Percentiles rank a stretch among this genome's conserved stretches.
phyloP scores from a whole-genome alignment of 2,329 filamentous ascomycete genomes.

The Penicillium paneum region DNA sequence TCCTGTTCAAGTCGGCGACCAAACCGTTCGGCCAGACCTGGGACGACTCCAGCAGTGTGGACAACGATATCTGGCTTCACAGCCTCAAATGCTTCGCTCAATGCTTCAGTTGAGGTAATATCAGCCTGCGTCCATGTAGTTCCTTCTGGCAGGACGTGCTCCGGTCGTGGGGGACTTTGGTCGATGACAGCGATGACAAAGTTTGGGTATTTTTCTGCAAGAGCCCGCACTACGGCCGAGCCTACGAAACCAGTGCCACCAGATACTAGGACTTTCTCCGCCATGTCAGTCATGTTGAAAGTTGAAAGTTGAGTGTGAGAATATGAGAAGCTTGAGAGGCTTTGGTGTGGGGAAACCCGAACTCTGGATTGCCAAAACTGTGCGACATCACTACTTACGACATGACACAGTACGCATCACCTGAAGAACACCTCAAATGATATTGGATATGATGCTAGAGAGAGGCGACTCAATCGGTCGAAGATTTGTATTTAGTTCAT shows the following conservation, averaged over 20 bases:
- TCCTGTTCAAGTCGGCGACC: conserved; percentile 33
- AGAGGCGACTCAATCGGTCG: neutral
- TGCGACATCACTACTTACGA: neutral
- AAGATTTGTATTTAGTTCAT: neutral
- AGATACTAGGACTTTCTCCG: conserved; percentile 35
- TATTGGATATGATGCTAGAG: neutral
- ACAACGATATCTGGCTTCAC: conserved; percentile 50
- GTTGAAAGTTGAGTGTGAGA: neutral
- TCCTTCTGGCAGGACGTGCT: conserved; percentile 26
- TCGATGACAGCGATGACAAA: conserved; percentile 40
- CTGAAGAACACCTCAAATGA: neutral
- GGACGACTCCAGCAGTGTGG: conserved; percentile 53
- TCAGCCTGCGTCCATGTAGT: conserved; percentile 33
- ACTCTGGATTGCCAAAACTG: neutral
- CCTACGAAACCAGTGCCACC: conserved; percentile 43
- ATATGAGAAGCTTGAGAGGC: neutral
- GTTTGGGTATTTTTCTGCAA: conserved; percentile 36
- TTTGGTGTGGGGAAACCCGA: neutral
- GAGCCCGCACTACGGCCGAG: conserved; percentile 36
- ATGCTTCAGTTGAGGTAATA: conserved; percentile 29
- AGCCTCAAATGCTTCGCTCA: conserved; percentile 37
- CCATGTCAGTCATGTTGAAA: conserved; percentile 12
- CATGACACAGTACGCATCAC: neutral
- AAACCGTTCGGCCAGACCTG: conserved; percentile 38
- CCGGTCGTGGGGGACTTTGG: conserved; percentile 28